phyloP scores from a whole-genome alignment of 495 filamentous ascomycete genomes.

The Neurospora sp. region DNA sequence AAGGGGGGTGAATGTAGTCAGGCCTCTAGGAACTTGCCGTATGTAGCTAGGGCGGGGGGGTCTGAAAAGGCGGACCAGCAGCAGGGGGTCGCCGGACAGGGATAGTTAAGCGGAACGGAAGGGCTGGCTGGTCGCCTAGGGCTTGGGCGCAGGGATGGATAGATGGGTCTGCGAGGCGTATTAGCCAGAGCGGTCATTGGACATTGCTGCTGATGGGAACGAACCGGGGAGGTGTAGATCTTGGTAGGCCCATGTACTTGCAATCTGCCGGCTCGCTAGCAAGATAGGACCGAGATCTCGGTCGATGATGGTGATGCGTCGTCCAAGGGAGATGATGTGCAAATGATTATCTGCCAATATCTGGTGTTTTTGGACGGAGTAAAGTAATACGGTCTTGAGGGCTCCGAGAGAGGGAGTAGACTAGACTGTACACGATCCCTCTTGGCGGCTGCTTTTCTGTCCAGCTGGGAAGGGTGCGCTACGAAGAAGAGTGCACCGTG shows the following conservation, averaged over 20 bases:
- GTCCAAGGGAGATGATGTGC: conserved; percentile 4
- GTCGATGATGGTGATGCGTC: conserved; percentile 14
- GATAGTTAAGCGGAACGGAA: neutral
- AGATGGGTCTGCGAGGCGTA: conserved; percentile 19
- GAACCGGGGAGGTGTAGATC: conserved; percentile 17
- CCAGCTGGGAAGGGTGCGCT: conserved; percentile 2
- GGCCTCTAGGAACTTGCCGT: neutral
- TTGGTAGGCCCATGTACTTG: conserved; percentile 11
- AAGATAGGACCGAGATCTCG: conserved; percentile 19
- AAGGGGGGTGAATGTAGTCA: neutral
- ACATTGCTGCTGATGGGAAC: conserved; percentile 6
- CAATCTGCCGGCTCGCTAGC: conserved; percentile 9
- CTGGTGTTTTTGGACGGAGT: neutral
- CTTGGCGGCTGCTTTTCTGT: neutral
- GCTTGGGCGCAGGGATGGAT: conserved; percentile 3
- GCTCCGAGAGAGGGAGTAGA: neutral
- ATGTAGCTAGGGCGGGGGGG: neutral
- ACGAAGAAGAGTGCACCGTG: neutral
- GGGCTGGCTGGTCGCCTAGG: conserved; percentile 11
- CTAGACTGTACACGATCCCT: neutral
- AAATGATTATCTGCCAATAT: neutral
- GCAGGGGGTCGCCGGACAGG: neutral
- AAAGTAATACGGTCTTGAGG: neutral
- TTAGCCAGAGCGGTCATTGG: conserved; percentile 18
- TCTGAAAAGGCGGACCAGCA: neutral